Evolutionary conservation across 345 rosid species (phyloP).

Genomic region (Populus pruinosa): DNA sequence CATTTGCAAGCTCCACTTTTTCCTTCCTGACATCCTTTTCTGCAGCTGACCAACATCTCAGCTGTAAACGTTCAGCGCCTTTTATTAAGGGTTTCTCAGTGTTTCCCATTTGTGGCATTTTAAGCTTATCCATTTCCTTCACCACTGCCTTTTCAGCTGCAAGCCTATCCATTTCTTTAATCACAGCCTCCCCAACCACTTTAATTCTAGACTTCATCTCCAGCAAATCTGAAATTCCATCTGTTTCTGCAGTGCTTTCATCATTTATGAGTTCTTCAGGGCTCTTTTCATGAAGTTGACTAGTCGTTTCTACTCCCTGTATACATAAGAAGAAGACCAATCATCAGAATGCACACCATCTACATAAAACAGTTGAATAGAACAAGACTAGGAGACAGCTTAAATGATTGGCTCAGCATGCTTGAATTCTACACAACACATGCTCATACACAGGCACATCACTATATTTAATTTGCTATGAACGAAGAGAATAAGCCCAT

Average conservation of each 20-base stretch:
- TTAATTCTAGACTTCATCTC: slow-evolving; percentile 46
- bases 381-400: slow-evolving; percentile 1
- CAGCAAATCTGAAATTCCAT: slow-evolving; percentile 49
- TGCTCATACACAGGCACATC: not conserved
- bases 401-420: not conserved
- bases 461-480: not conserved
- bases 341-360: slow-evolving; percentile 2
- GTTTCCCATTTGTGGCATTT: slow-evolving; percentile 25
- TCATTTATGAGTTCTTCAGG: slow-evolving; percentile 28
- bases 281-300: slow-evolving; percentile 22
- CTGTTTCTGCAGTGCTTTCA: slow-evolving; percentile 23
- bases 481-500: not conserved
- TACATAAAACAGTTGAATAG: not conserved
- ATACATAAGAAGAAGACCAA: slow-evolving; percentile 4
- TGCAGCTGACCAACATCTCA: slow-evolving; percentile 14
- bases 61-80: slow-evolving; percentile 21
- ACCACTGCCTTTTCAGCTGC: slow-evolving; percentile 40
- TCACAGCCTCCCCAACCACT: slow-evolving; percentile 37
- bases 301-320: slow-evolving; percentile 27
- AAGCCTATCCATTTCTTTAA: slow-evolving; percentile 9
- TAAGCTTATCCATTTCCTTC: slow-evolving; percentile 46
- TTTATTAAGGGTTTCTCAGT: slow-evolving; percentile 11
- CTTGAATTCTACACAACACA: not conserved
- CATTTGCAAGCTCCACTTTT: slow-evolving; percentile 26
- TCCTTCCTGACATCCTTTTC: slow-evolving; percentile 26